Evolutionary conservation across 805 yeast species (phyloP), one percentile per base, ranked within the genome.

Genomic region (Zygosaccharomyces rouxii): DNA sequence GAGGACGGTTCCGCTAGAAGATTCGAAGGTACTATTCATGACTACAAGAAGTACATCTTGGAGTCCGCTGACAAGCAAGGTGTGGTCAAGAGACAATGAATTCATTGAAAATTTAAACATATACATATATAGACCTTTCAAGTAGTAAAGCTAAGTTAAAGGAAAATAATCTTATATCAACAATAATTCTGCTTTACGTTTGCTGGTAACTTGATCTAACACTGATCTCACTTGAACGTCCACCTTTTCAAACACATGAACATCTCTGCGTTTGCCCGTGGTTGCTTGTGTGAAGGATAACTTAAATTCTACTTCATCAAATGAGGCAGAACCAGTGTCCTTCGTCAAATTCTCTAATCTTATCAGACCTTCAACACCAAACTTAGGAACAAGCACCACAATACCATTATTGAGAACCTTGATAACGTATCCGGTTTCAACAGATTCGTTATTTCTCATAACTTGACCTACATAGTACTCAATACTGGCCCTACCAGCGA

Each of bases 391-490:
- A 42, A 94, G 71, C 7, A 94, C 95, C 26, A 90, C 97, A 54
- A 94, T 80, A 67, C 99, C 99, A 65, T 94, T 94, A 53, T 88
- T 83, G 66, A 94, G 90, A 25, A 94, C 94, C 65, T 88, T 86
- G 62, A 92, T 89, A 25, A 90, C 84, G 59, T 88, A 90, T 7
- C 98, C 99, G 55, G 88, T 89, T 64, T 88, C 95, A 13, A 74
- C 74, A 31, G 85, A 73, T 61, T 87, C 89, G 58, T 83, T 83
- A 63, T 83, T 83, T 66, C 88, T 86, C 86, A 94, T 86, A 37
- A 92, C 97, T 71, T 94, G 98, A 7, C 99, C 99, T 43, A 94
- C 99, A 62, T 88, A 94, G 70, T 94, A 94, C 67, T 94, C 99
- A 52, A 94, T 88, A 64, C 96, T 86, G 18, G 99, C 97, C 64